A percentile compares a stretch with the other conserved stretches of the same genome.
These are phyloP conservation scores for Saussurea involucrata DNA, from an alignment of 129 eudicot species.

Conservation along the genomic window DNA sequence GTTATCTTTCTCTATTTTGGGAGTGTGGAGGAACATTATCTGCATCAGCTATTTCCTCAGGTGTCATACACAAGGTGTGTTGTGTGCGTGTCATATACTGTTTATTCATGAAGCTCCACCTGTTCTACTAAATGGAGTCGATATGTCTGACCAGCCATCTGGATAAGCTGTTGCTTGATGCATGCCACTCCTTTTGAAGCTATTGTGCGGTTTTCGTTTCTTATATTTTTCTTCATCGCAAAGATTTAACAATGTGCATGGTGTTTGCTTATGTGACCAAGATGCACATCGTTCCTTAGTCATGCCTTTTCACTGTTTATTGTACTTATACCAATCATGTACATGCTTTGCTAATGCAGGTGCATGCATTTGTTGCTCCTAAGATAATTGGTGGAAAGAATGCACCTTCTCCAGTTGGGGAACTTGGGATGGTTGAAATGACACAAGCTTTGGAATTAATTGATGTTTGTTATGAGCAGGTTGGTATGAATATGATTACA, in stretches of 20 bases:
- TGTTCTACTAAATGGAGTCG: not conserved
- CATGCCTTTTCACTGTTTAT: too few species aligned
- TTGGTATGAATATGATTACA: constrained; percentile 19
- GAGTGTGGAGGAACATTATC: constrained; percentile 97
- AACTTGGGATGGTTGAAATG: constrained; percentile 99
- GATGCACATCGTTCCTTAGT: too few species aligned
- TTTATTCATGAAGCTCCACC: not conserved
- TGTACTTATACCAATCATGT: not conserved
- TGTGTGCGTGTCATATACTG: not conserved
- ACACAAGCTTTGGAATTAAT: constrained; percentile 82
- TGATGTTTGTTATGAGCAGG: constrained; percentile 95
- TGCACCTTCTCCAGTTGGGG: constrained; percentile 98
- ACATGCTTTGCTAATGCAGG: constrained; percentile 41
- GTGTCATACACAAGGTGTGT: constrained; percentile 93
- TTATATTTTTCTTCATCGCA: too few species aligned
- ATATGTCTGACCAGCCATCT: too few species aligned
- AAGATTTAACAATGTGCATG: too few species aligned
- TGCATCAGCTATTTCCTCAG: constrained; percentile 85
- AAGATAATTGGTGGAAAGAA: constrained; percentile 94
- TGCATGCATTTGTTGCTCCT: constrained; percentile 96
- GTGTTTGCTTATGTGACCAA: too few species aligned
- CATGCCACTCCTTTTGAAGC: too few species aligned
- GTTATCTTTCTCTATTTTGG: constrained; percentile 91
- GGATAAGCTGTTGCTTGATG: too few species aligned
- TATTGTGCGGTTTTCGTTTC: too few species aligned